phyloP scores from a whole-genome alignment of 768 basidiomycete species.

The Russula sp. region DNA sequence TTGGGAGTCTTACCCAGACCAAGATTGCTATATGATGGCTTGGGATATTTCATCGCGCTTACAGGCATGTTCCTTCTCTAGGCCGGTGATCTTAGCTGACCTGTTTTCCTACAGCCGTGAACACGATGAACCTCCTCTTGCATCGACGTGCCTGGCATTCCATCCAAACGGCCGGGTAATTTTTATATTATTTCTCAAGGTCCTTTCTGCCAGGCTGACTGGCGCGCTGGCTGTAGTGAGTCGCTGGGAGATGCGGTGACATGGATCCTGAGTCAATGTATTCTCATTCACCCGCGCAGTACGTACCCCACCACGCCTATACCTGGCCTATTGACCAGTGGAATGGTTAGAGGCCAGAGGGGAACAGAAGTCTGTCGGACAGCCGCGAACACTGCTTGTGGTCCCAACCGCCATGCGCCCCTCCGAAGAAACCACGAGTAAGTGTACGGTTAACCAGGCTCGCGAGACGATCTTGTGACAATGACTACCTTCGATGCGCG shows the following conservation, averaged over 20 bases:
- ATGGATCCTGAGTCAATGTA: conserved; percentile 34
- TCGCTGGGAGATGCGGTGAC: conserved; percentile 17
- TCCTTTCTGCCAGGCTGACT: conserved; percentile 13
- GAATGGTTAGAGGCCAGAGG: conserved; percentile 25
- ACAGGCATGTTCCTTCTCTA: too few relatives aligned
- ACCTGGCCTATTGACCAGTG: neutral
- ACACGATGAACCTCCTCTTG: conserved; percentile 18
- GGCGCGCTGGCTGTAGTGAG: too few relatives aligned
- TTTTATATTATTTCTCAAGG: too few relatives aligned
- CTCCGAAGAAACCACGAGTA: neutral
- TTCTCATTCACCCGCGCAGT: conserved; percentile 34
- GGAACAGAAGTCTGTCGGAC: conserved; percentile 4
- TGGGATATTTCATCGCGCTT: too few relatives aligned
- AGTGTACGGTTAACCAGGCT: neutral
- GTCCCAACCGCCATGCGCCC: neutral
- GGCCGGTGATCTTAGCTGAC: neutral
- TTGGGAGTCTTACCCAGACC: too few relatives aligned
- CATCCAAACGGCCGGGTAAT: too few relatives aligned
- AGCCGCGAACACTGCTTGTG: neutral
- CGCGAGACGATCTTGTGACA: neutral
- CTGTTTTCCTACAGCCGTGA: conserved; percentile 18
- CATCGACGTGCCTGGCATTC: conserved; percentile 10
- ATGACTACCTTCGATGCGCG: conserved; percentile 21
- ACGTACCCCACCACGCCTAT: conserved; percentile 1
- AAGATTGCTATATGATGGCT: too few relatives aligned